Conservation (phyloP, 495 filamentous ascomycete species). For the Hypoxylon intermedium region DNA sequence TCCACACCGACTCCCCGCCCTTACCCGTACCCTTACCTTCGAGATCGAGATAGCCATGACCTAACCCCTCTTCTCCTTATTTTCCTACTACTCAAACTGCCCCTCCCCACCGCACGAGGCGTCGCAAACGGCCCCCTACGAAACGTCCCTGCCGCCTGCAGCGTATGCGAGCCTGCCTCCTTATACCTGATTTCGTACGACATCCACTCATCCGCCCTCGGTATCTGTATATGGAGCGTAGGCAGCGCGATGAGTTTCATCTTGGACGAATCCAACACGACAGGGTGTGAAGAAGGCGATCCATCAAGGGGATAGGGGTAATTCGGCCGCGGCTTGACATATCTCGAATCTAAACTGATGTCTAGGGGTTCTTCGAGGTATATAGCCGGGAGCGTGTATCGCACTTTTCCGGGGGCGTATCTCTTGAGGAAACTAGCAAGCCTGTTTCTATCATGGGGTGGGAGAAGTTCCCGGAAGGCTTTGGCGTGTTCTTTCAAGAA, state of each 20-base stretch:
- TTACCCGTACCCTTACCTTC: not conserved
- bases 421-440: slow-evolving; percentile 46
- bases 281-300: slow-evolving; percentile 13
- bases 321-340: slow-evolving; percentile 7
- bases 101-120: not conserved
- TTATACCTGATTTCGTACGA: slow-evolving; percentile 57
- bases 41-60: not conserved
- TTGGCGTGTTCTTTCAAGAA: slow-evolving; percentile 58
- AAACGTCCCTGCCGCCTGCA: slow-evolving; percentile 35
- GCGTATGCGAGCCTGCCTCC: slow-evolving; percentile 47
- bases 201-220: slow-evolving; percentile 45
- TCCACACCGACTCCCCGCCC: not conserved
- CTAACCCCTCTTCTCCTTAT: not conserved
- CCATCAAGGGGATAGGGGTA: too few species aligned
- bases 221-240: slow-evolving; percentile 52
- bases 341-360: slow-evolving; percentile 29
- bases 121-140: slow-evolving; percentile 12
- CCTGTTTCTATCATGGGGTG: slow-evolving; percentile 29
- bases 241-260: slow-evolving; percentile 58
- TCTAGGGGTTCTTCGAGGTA: slow-evolving; percentile 40
- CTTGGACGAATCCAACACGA: slow-evolving; percentile 18
- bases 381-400: slow-evolving; percentile 62
- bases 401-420: slow-evolving; percentile 58
- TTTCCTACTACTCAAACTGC: not conserved
- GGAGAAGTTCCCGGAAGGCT: slow-evolving; percentile 48